Conservation (phyloP, 2,329 filamentous ascomycete species). For the Helotiales sp. region DNA sequence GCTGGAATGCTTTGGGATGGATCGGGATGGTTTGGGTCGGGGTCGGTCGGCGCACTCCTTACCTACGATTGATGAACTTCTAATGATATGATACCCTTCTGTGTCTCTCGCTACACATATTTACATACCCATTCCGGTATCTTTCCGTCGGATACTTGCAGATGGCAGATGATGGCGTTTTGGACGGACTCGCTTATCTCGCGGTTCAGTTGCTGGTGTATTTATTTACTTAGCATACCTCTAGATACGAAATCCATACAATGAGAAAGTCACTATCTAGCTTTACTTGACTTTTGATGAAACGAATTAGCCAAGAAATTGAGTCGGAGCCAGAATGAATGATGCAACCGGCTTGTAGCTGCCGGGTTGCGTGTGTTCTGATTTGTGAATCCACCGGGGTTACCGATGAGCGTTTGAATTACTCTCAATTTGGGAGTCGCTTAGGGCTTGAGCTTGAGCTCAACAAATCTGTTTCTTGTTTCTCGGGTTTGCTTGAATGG, state of each 20-base stretch:
- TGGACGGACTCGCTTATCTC: neutral
- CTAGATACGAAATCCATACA: neutral
- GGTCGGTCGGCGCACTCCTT: neutral
- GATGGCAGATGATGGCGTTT: constrained; percentile 4
- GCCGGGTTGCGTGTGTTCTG: too few relatives aligned
- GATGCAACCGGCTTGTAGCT: too few relatives aligned
- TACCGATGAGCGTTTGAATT: too few relatives aligned
- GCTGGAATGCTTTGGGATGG: neutral
- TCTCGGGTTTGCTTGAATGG: too few relatives aligned
- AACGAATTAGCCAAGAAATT: too few relatives aligned
- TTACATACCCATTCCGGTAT: constrained; percentile 17
- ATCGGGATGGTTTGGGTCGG: neutral
- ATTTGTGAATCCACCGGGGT: too few relatives aligned
- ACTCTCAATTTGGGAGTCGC: too few relatives aligned
- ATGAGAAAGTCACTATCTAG: neutral
- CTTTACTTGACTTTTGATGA: too few relatives aligned
- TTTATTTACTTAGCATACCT: neutral
- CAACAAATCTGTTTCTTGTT: too few relatives aligned
- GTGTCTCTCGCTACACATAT: constrained; percentile 32
- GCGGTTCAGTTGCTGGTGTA: neutral
- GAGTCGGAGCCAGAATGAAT: too few relatives aligned
- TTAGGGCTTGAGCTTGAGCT: too few relatives aligned
- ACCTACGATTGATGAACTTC: constrained; percentile 19
- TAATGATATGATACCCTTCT: constrained; percentile 40
- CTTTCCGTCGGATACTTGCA: neutral